These are phyloP conservation scores for Talaromyces sp. DNA, from an alignment of 2,329 filamentous ascomycete genomes.

Conservation along the genomic window DNA sequence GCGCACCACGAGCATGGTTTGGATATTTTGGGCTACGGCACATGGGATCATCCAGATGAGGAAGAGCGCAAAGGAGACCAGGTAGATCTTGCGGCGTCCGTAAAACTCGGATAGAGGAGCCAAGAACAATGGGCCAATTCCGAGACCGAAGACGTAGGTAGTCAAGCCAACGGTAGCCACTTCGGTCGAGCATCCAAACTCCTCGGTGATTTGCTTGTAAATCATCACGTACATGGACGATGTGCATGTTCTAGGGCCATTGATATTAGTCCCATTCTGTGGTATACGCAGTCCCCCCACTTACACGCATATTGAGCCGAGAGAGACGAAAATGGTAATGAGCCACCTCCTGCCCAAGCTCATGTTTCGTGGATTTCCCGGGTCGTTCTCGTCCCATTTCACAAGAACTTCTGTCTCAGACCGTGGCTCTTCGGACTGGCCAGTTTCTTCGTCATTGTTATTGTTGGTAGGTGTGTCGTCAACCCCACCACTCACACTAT, in stretches of 20 bases:
- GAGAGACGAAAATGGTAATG: conserved; percentile 68
- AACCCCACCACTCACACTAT: conserved; percentile 21
- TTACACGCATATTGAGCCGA: conserved; percentile 77
- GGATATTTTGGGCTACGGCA: conserved; percentile 74
- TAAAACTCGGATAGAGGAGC: conserved; percentile 71
- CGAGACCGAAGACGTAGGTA: conserved; percentile 74
- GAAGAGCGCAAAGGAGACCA: conserved; percentile 68
- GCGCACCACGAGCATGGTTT: conserved; percentile 69
- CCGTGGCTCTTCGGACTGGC: conserved; percentile 9
- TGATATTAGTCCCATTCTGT: neutral
- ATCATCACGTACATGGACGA: conserved; percentile 87
- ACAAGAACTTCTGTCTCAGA: conserved; percentile 59
- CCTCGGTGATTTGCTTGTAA: conserved; percentile 68
- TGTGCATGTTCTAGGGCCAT: conserved; percentile 62
- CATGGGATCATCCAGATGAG: conserved; percentile 76
- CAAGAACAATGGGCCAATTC: conserved; percentile 58
- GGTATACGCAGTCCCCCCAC: conserved; percentile 31
- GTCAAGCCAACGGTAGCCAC: conserved; percentile 77
- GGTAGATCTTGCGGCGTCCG: conserved; percentile 74
- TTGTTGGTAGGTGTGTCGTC: conserved; percentile 16
- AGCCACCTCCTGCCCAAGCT: conserved; percentile 65
- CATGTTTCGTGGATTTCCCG: conserved; percentile 68
- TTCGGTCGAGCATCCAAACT: conserved; percentile 66
- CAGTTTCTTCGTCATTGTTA: conserved; percentile 13
- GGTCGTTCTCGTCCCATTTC: conserved; percentile 69